Conservation (phyloP, 805 yeast species). For the Spathaspora sp. region DNA sequence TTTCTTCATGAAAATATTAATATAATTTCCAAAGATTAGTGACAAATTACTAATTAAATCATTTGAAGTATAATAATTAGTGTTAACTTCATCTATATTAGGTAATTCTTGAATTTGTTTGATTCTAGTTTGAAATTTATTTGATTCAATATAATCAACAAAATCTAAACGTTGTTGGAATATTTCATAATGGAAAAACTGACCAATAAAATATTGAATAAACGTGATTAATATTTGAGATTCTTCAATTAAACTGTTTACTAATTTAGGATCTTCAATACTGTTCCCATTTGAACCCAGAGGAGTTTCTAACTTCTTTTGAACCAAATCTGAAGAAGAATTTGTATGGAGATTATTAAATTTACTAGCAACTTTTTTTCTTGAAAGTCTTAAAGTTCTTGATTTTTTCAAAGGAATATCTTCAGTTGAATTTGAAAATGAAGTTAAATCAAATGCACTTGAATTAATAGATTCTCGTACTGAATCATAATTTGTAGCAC, state of each 20-base stretch:
- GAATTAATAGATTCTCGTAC: slow-evolving; percentile 6
- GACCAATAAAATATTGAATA: slow-evolving; percentile 38
- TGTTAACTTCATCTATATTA: slow-evolving; percentile 14
- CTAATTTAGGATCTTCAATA: slow-evolving; percentile 28
- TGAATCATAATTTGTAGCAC: background rate
- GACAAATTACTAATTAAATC: slow-evolving; percentile 45
- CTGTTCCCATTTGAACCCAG: background rate
- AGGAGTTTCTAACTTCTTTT: slow-evolving; percentile 3
- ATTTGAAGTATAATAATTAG: slow-evolving; percentile 42
- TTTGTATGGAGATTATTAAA: slow-evolving; percentile 12
- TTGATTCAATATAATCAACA: slow-evolving; percentile 22
- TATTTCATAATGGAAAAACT: slow-evolving; percentile 35
- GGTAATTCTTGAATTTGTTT: slow-evolving; percentile 21
- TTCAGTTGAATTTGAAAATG: slow-evolving; percentile 11
- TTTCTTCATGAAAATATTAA: slow-evolving; percentile 31
- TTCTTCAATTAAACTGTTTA: slow-evolving; percentile 34
- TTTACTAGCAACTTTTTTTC: slow-evolving; percentile 21
- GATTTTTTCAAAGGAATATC: slow-evolving; percentile 19
- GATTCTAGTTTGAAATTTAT: slow-evolving; percentile 27
- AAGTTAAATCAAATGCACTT: background rate
- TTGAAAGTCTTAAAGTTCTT: slow-evolving; percentile 26
- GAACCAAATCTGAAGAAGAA: slow-evolving; percentile 5
- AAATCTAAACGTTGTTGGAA: slow-evolving; percentile 24
- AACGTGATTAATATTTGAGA: slow-evolving; percentile 31
- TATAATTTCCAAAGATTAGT: slow-evolving; percentile 42